A percentile compares a stretch with the other conserved stretches of the same genome.
Evolutionary conservation across 129 eudicot genomes (phyloP).

Genomic region (Flaveria bidentis): DNA sequence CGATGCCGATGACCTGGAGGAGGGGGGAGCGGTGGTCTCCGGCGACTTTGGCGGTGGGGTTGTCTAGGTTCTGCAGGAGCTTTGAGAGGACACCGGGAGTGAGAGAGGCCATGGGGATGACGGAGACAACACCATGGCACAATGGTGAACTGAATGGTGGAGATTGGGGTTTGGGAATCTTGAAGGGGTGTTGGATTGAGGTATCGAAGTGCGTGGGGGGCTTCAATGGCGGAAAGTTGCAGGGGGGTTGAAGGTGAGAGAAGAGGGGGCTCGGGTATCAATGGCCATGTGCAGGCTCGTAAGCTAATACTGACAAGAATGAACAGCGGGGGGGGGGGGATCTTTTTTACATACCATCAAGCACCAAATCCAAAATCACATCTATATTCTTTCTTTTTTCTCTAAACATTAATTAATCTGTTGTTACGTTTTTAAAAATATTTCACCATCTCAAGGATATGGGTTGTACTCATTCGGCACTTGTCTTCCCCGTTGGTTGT

Average conservation of each 20-base stretch:
- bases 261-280: slow-evolving; percentile 26
- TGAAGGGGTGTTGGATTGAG: slow-evolving; percentile 45
- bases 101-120: slow-evolving; percentile 61
- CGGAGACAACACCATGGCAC: slow-evolving; percentile 33
- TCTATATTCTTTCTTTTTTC: neutral
- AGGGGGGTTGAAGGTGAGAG: slow-evolving; percentile 20
- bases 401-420: neutral
- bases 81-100: slow-evolving; percentile 68
- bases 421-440: too few relatives aligned
- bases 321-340: neutral
- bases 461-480: too few relatives aligned
- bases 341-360: neutral
- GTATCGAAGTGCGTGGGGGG: slow-evolving; percentile 44
- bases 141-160: neutral
- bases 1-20: slow-evolving; percentile 73
- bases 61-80: slow-evolving; percentile 57
- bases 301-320: slow-evolving; percentile 30
- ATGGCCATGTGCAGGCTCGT: slow-evolving; percentile 24
- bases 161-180: slow-evolving; percentile 39
- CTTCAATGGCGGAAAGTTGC: slow-evolving; percentile 24
- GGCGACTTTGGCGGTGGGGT: slow-evolving; percentile 53
- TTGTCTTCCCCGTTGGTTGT: too few relatives aligned
- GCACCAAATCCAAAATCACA: slow-evolving; percentile 2
- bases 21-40: slow-evolving; percentile 83
- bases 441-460: too few relatives aligned